These are phyloP conservation scores for Trametes elegans DNA, from an alignment of 768 basidiomycete species.

Conservation along the genomic window DNA sequence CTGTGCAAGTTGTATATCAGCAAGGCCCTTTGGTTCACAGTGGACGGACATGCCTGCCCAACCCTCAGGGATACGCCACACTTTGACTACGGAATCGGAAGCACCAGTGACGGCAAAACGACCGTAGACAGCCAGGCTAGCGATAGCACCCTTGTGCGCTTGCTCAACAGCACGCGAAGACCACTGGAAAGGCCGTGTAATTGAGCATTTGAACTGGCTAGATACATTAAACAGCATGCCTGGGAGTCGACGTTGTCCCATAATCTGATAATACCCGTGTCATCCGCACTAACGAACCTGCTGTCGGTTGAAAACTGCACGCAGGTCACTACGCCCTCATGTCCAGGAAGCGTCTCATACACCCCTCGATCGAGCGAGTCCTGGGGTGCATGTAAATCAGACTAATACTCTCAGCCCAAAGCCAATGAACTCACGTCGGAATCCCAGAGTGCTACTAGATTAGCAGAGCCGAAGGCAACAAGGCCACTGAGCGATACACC, in stretches of 20 bases:
- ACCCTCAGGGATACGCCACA: conserved; percentile 52
- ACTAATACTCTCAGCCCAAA: not conserved
- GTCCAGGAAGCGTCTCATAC: conserved; percentile 69
- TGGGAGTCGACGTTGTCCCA: conserved; percentile 49
- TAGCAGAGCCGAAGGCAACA: conserved; percentile 58
- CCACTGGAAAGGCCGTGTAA: conserved; percentile 55
- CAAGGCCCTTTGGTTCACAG: too few relatives aligned
- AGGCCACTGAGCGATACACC: conserved; percentile 34
- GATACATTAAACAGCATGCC: conserved; percentile 36
- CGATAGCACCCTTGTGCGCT: conserved; percentile 71
- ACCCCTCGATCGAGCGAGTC: conserved; percentile 52
- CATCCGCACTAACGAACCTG: conserved; percentile 69
- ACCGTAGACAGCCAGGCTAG: conserved; percentile 55
- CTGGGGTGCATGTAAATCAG: conserved; percentile 32
- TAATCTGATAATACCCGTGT: conserved; percentile 60
- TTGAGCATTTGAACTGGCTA: conserved; percentile 2
- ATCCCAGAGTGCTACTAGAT: conserved; percentile 60
- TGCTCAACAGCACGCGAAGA: conserved; percentile 35
- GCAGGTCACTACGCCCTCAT: conserved; percentile 71
- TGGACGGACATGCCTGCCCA: conserved; percentile 4
- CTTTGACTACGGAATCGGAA: conserved; percentile 76
- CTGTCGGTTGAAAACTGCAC: conserved; percentile 61
- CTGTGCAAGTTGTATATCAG: not conserved
- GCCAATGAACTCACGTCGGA: conserved; percentile 39
- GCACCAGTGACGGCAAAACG: conserved; percentile 68